Conservation (phyloP, 257 asterid genomes). For the Solanum chaucha region DNA sequence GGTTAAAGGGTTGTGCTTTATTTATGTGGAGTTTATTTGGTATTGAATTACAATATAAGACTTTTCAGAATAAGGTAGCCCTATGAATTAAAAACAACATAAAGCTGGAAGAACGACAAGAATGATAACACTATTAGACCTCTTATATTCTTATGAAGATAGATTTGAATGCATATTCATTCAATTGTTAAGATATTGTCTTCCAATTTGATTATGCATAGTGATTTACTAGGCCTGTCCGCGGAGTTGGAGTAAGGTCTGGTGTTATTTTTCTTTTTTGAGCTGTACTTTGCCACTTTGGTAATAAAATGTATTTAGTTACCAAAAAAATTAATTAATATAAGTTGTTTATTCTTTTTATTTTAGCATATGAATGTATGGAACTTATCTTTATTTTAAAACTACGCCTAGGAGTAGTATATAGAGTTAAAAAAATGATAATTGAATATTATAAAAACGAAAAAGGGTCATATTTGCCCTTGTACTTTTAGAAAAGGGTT, state of each 20-base stretch:
- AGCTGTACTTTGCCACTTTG: background rate
- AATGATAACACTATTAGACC: too few species aligned
- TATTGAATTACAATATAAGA: background rate
- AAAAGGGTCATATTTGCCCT: too few species aligned
- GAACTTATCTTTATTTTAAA: background rate
- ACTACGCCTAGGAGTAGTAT: background rate
- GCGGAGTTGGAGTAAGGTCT: background rate
- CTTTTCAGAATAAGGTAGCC: background rate
- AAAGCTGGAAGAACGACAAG: background rate
- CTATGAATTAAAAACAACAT: background rate
- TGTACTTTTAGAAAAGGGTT: too few species aligned
- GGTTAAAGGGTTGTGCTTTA: background rate
- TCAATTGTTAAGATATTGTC: background rate
- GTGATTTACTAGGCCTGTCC: too few species aligned
- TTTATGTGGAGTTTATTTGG: background rate
- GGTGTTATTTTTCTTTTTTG: background rate
- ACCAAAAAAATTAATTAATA: background rate
- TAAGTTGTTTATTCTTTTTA: background rate
- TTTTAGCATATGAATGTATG: background rate
- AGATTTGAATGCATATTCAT: background rate
- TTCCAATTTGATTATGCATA: background rate
- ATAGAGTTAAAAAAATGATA: background rate
- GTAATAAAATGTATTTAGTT: background rate
- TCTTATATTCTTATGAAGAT: background rate
- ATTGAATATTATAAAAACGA: background rate